Evolutionary conservation across 345 rosid genomes (phyloP).

Genomic region (Hibiscus mutabilis): DNA sequence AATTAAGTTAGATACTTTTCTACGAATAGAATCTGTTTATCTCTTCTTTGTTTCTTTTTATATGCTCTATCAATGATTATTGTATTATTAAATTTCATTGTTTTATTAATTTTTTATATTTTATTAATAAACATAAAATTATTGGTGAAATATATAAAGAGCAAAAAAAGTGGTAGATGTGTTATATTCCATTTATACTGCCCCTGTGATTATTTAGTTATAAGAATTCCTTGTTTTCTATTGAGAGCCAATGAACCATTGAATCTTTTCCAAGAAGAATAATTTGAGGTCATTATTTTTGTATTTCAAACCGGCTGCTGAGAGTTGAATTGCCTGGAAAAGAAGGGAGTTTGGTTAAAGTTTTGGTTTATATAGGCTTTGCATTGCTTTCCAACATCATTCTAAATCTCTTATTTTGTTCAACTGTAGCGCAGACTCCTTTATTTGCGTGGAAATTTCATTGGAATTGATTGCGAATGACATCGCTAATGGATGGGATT

Average conservation of each 20-base stretch:
- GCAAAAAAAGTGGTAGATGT: too few species aligned
- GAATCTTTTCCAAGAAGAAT: not conserved
- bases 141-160: too few species aligned
- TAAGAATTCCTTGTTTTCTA: not conserved
- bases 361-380: not conserved
- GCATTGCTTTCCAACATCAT: not conserved
- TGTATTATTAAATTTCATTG: too few species aligned
- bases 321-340: conserved; percentile 1
- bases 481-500: too few species aligned
- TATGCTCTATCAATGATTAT: too few species aligned
- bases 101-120: too few species aligned
- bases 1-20: too few species aligned
- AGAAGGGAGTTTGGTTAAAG: not conserved
- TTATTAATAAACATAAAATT: too few species aligned
- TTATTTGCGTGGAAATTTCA: not conserved
- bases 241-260: not conserved
- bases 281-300: not conserved
- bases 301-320: not conserved
- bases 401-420: not conserved
- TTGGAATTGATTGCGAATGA: not conserved
- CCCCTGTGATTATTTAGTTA: not conserved
- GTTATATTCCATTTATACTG: too few species aligned
- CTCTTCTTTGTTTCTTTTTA: too few species aligned
- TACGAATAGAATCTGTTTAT: too few species aligned
- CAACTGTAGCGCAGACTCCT: not conserved